A percentile compares a stretch with the other conserved stretches of the same genome.
These are phyloP conservation scores for Alternaria panax DNA, from an alignment of 2,329 filamentous ascomycete genomes.

Conservation along the genomic window DNA sequence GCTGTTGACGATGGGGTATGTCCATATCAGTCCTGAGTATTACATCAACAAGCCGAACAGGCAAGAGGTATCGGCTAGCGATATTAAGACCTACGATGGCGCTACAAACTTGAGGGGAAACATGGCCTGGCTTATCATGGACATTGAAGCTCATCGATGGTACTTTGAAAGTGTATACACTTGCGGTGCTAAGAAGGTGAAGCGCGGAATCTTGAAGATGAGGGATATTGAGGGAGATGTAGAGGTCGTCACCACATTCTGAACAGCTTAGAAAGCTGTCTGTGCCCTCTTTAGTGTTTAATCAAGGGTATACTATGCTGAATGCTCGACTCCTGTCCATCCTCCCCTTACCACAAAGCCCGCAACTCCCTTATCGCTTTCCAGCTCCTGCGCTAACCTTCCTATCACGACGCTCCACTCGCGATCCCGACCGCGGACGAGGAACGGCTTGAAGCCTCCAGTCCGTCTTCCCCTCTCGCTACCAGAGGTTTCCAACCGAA, in stretches of 20 bases:
- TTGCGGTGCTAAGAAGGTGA: conserved; percentile 27
- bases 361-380: background rate
- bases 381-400: background rate
- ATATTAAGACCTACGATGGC: conserved; percentile 36
- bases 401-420: background rate
- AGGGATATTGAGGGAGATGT: conserved; percentile 13
- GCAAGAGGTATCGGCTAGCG: conserved; percentile 23
- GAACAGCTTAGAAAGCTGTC: background rate
- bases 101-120: conserved; percentile 41
- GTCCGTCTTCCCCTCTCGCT: background rate
- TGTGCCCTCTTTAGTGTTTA: background rate
- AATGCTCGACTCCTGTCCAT: background rate
- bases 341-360: background rate
- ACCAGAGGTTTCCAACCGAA: conserved; percentile 48
- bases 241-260: conserved; percentile 26
- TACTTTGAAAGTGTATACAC: conserved; percentile 40
- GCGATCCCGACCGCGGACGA: background rate
- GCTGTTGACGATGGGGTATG: conserved; percentile 66
- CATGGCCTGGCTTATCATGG: conserved; percentile 33
- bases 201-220: conserved; percentile 16
- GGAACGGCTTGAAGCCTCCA: background rate
- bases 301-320: background rate
- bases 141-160: conserved; percentile 47
- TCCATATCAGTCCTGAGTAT: conserved; percentile 74
- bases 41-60: conserved; percentile 51